Percentiles rank a stretch among this genome's conserved stretches.
Evolutionary conservation across 2,329 filamentous ascomycete genomes (phyloP).

Genomic region (Aureobasidium sp.): DNA sequence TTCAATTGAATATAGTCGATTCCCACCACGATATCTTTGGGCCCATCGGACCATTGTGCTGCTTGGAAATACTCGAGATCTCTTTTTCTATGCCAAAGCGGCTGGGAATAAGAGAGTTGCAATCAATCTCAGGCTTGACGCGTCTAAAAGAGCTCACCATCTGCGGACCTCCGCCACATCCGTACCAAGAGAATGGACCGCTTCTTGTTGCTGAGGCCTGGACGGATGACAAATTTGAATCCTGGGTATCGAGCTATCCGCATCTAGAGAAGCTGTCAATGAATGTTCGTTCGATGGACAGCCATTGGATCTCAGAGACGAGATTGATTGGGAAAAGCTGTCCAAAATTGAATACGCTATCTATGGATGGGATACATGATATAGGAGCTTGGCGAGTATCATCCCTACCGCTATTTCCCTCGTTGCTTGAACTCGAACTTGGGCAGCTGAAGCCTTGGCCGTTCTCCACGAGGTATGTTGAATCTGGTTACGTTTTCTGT

Average conservation of each 20-base stretch:
- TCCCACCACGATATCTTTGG: neutral
- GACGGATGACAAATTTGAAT: neutral
- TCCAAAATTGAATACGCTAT: neutral
- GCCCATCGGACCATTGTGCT: neutral
- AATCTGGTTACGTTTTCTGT: no score
- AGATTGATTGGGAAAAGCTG: neutral
- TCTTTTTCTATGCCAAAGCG: neutral
- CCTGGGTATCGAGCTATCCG: neutral
- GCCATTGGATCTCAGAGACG: constrained; percentile 9
- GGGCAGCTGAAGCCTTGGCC: constrained; percentile 14
- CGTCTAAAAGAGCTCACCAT: constrained; percentile 5
- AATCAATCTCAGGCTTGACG: neutral
- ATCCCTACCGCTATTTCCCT: neutral
- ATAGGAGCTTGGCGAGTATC: constrained; percentile 2
- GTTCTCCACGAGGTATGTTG: constrained; percentile 2
- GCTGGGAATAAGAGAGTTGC: neutral
- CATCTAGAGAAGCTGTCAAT: neutral
- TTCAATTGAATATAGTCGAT: neutral
- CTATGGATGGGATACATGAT: constrained; percentile 8
- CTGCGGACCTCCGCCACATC: neutral
- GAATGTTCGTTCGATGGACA: neutral
- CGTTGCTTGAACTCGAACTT: neutral
- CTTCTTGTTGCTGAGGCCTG: neutral
- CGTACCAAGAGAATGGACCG: neutral
- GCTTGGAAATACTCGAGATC: neutral